These are phyloP conservation scores for Phytophthora lateralis DNA, from an alignment of 352 stramenopile species.

Conservation along the genomic window DNA sequence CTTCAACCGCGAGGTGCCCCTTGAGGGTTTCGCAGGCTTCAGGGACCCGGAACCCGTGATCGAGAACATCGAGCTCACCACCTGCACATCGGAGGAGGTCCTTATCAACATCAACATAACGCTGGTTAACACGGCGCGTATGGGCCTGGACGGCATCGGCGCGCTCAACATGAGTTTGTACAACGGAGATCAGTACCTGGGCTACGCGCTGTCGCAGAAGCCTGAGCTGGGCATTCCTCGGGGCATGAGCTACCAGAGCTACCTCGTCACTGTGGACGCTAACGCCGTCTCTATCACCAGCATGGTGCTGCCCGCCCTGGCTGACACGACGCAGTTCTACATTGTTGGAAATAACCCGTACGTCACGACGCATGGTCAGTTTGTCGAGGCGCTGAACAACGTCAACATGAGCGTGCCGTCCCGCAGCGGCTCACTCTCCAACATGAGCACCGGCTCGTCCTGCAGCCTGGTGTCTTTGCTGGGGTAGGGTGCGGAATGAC, in stretches of 20 bases:
- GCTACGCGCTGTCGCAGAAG: conserved; percentile 54
- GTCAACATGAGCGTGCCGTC: conserved; percentile 57
- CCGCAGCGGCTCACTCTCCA: conserved; percentile 15
- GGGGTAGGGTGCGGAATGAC: not conserved
- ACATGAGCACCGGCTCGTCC: conserved; percentile 18
- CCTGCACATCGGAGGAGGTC: conserved; percentile 38
- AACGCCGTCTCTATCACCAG: conserved; percentile 33
- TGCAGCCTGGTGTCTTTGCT: conserved; percentile 26
- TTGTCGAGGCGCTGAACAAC: conserved; percentile 42
- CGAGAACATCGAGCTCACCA: conserved; percentile 54
- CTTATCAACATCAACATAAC: conserved; percentile 60
- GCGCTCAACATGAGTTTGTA: conserved; percentile 75
- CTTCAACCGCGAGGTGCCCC: conserved; percentile 53
- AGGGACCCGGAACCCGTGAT: conserved; percentile 45
- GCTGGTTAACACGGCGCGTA: conserved; percentile 49
- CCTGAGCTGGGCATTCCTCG: conserved; percentile 52
- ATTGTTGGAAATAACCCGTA: conserved; percentile 55
- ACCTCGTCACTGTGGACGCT: conserved; percentile 47
- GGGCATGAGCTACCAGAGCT: conserved; percentile 50
- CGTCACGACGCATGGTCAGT: conserved; percentile 38
- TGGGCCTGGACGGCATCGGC: conserved; percentile 61
- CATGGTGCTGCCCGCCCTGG: conserved; percentile 46
- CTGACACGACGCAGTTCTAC: conserved; percentile 49
- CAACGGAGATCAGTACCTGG: conserved; percentile 61
- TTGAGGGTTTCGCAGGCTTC: conserved; percentile 61